These are phyloP conservation scores for Trifolium fragiferum DNA, from an alignment of 306 rosid genomes.

Conservation along the genomic window DNA sequence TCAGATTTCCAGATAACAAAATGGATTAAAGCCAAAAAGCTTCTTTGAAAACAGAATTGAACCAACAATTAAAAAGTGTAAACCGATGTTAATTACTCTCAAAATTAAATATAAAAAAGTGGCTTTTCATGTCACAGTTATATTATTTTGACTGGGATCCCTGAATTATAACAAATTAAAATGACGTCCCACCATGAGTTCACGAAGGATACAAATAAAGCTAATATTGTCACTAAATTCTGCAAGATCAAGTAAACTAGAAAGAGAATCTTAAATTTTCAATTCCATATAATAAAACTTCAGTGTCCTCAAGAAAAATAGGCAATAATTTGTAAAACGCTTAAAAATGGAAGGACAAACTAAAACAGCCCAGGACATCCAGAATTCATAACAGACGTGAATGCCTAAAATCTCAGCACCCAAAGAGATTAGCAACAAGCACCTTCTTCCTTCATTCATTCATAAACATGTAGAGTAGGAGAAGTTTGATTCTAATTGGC, in stretches of 20 bases:
- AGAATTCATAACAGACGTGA: constrained; percentile 67
- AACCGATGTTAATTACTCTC: not conserved
- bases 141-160: not conserved
- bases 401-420: constrained; percentile 64
- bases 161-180: not conserved
- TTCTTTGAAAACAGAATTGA: not conserved
- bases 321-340: constrained; percentile 65
- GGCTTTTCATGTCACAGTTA: not conserved
- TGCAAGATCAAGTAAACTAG: constrained; percentile 19
- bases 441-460: constrained; percentile 63
- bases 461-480: constrained; percentile 74
- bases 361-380: constrained; percentile 58
- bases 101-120: not conserved
- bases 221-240: not conserved
- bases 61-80: not conserved
- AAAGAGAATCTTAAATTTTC: constrained; percentile 49
- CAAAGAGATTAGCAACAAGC: constrained; percentile 55
- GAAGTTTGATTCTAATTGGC: constrained; percentile 64
- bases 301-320: constrained; percentile 56
- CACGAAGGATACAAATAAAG: not conserved
- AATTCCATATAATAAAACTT: constrained; percentile 55
- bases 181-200: not conserved
- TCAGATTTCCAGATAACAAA: not conserved
- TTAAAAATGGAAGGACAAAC: constrained; percentile 68
- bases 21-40: not conserved